Conservation (phyloP, 305 asterid species). For the Solanum hybrid region DNA sequence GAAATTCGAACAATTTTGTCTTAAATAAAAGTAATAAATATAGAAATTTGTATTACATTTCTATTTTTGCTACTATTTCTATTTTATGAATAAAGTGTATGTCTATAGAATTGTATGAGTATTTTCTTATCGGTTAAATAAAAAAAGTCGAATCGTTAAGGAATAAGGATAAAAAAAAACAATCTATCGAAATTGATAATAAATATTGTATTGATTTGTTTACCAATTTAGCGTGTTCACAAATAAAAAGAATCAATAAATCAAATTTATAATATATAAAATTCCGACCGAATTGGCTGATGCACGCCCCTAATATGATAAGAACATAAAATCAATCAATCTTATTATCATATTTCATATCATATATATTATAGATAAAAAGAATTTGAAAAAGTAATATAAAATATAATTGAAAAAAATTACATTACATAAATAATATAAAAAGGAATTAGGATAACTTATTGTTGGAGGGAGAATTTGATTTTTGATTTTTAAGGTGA, state of each 20-base stretch:
- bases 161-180: no score
- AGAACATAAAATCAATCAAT: not conserved
- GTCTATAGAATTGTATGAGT: not conserved
- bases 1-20: not conserved
- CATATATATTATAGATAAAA: not conserved
- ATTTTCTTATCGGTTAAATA: no score
- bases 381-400: not conserved
- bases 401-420: no score
- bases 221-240: not conserved
- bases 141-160: no score
- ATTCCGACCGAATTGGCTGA: no score
- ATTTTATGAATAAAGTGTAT: not conserved
- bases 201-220: not conserved
- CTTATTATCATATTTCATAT: not conserved
- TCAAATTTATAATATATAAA: no score
- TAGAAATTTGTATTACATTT: not conserved
- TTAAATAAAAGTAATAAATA: no score
- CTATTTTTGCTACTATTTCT: not conserved
- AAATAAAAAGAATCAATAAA: not conserved
- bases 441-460: not conserved
- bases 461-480: not conserved
- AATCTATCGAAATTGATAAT: not conserved
- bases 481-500: not conserved
- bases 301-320: not conserved
- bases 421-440: not conserved